A percentile compares a stretch with the other conserved stretches of the same genome.
phyloP scores from a whole-genome alignment of 371 early-diverging fungal species.

The Thermomucor indicae-seudaticae region DNA sequence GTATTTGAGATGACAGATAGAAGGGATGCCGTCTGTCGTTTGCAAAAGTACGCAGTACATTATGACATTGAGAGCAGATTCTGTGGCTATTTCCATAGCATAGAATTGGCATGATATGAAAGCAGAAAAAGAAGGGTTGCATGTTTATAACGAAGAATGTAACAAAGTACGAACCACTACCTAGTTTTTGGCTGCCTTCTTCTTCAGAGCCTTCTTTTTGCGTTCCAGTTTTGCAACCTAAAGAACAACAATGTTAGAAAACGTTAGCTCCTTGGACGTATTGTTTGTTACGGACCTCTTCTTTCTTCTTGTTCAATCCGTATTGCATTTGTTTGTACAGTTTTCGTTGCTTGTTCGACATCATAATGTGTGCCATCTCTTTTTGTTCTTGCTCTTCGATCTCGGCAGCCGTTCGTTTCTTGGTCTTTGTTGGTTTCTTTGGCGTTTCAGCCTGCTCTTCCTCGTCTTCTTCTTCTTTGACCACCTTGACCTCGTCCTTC shows the following conservation, averaged over 20 bases:
- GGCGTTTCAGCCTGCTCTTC: constrained; percentile 46
- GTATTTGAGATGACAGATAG: too few relatives aligned
- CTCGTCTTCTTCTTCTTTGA: constrained; percentile 40
- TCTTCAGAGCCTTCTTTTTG: constrained; percentile 31
- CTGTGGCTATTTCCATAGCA: too few relatives aligned
- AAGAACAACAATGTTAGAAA: too few relatives aligned
- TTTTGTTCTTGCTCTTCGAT: constrained; percentile 80
- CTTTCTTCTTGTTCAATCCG: constrained; percentile 56
- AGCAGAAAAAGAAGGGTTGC: constrained; percentile 5
- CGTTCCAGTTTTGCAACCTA: constrained; percentile 33
- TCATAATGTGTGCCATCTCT: constrained; percentile 89
- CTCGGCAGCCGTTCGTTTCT: constrained; percentile 61
- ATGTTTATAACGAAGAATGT: not conserved
- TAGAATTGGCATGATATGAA: not conserved
- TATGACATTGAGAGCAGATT: too few relatives aligned
- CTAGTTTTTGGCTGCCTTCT: not conserved
- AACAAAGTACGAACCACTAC: not conserved
- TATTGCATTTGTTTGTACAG: constrained; percentile 70
- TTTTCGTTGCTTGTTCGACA: constrained; percentile 88
- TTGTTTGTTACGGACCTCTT: constrained; percentile 47
- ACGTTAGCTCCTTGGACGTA: too few relatives aligned
- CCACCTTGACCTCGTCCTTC: constrained; percentile 72
- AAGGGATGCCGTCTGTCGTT: too few relatives aligned
- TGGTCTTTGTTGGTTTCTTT: constrained; percentile 43
- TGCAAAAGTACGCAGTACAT: too few relatives aligned